Percentiles rank a stretch among this genome's conserved stretches.
These are phyloP conservation scores for Xylaria palmicola DNA, from an alignment of 495 filamentous ascomycete species.

Conservation along the genomic window DNA sequence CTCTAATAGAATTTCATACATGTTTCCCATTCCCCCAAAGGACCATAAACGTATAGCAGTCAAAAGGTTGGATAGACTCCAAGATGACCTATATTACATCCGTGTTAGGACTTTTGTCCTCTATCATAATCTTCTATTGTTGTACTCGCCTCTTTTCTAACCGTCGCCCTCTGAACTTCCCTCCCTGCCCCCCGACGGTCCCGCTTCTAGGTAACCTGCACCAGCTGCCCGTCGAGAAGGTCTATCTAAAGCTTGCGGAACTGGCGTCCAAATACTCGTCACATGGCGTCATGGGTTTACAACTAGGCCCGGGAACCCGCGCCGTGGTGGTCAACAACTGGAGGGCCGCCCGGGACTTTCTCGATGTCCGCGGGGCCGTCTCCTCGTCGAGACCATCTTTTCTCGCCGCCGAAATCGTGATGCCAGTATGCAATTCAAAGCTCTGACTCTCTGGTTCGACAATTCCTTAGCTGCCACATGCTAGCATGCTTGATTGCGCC, in stretches of 20 bases:
- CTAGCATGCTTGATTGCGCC: background rate
- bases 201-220: constrained; percentile 46
- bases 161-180: constrained; percentile 8
- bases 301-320: background rate
- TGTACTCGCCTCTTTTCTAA: background rate
- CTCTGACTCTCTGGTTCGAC: background rate
- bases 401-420: constrained; percentile 28
- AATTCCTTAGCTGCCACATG: background rate
- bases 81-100: background rate
- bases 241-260: constrained; percentile 10
- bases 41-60: too few relatives aligned
- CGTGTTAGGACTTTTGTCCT: background rate
- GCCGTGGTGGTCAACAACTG: constrained; percentile 13
- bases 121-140: background rate
- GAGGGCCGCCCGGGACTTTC: constrained; percentile 18
- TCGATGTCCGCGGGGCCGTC: constrained; percentile 16
- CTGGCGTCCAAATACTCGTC: background rate
- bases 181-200: constrained; percentile 21
- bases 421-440: background rate
- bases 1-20: background rate
- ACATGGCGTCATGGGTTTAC: constrained; percentile 12
- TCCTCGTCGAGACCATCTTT: constrained; percentile 17
- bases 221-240: constrained; percentile 32
- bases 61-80: too few relatives aligned
- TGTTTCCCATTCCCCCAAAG: too few relatives aligned